Base-by-base conservation (phyloP, 2,329 filamentous ascomycete genomes). In the Claviceps pazoutovae region DNA sequence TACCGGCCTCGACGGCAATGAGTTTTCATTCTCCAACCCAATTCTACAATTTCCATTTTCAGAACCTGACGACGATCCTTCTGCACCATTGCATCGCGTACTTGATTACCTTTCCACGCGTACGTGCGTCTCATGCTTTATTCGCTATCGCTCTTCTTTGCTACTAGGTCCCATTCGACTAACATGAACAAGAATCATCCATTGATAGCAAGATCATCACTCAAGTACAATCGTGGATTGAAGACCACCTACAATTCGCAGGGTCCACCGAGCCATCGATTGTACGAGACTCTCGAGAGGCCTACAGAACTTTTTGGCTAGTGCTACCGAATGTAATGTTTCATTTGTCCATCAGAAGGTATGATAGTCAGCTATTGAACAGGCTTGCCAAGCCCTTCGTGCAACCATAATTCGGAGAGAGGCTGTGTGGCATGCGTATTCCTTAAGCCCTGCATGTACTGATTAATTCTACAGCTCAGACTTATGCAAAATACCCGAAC, bases 241-340 rank as follows among this genome's bases (percentile, higher is more conserved):
- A 71, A 7, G 63, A 61, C 16, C 79, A 74, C 59, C 56, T 81
- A 21, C 56, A 55, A 21, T 74, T 69, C 56, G 67, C 69, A 38
- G 61, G 58, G 37, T 57, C 59, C 19, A 64, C 66, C 17, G 58
- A 68, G 3, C 59, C 63, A 23, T 60, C 65, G 11, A 58, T 59
- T 3, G 66, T 72, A 5, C 60, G 70, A n/a, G 65, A 72, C 26
- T 71, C 72, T 2, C 74, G 70, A 51, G 63, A 62, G 16, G 65
- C 66, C 36, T 66, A 80, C 53, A 66, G 61, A 37, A 59, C 66
- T 3, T 75, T 83, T 56, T 83, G 79, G 79, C 56, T 62, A 36
- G 55, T 61, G 2, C 67, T 83, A 26, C 76, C 79, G 0, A 72
- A 75, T 0, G 57, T 82, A 9, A 66, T 79, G 17, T 48, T 56